Conservation (phyloP, 805 yeast species). For the Limtongia smithiae region DNA sequence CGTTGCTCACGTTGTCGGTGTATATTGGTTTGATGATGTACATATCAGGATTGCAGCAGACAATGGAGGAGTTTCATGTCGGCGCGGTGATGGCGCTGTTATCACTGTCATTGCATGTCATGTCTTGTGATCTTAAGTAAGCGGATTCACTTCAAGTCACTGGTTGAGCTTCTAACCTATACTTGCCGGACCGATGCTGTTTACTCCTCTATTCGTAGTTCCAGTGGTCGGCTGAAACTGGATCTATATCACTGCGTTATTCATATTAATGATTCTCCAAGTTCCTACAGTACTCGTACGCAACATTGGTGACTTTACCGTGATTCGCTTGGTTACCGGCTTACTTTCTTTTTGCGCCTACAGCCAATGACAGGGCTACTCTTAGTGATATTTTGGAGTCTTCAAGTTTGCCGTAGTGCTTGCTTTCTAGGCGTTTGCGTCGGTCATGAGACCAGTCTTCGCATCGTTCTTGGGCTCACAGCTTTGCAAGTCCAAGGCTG, state of each 20-base stretch:
- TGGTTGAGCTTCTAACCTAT: conserved; percentile 47
- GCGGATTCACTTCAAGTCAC: not conserved
- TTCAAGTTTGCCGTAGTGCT: conserved; percentile 48
- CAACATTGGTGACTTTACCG: conserved; percentile 49
- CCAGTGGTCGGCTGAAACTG: conserved; percentile 52
- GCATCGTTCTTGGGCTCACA: conserved; percentile 56
- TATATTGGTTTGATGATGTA: conserved; percentile 57
- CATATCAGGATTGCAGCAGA: conserved; percentile 49
- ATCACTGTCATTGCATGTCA: conserved; percentile 52
- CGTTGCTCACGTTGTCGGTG: conserved; percentile 48
- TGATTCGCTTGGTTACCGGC: conserved; percentile 54
- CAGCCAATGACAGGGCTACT: conserved; percentile 59
- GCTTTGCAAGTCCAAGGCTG: conserved; percentile 46
- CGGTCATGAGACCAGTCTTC: conserved; percentile 51
- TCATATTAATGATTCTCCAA: conserved; percentile 49
- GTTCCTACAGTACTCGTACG: conserved; percentile 51
- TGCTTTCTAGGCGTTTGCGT: conserved; percentile 52
- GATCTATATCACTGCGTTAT: conserved; percentile 47
- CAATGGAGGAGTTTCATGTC: conserved; percentile 47
- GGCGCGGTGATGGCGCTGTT: conserved; percentile 46
- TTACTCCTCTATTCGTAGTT: conserved; percentile 58
- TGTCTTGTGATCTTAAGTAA: conserved; percentile 51
- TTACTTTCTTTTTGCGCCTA: conserved; percentile 54
- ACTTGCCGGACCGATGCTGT: conserved; percentile 53
- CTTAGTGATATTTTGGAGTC: conserved; percentile 47